Base-by-base conservation (phyloP, 805 yeast species). In the Yamadazyma kitorensis region DNA sequence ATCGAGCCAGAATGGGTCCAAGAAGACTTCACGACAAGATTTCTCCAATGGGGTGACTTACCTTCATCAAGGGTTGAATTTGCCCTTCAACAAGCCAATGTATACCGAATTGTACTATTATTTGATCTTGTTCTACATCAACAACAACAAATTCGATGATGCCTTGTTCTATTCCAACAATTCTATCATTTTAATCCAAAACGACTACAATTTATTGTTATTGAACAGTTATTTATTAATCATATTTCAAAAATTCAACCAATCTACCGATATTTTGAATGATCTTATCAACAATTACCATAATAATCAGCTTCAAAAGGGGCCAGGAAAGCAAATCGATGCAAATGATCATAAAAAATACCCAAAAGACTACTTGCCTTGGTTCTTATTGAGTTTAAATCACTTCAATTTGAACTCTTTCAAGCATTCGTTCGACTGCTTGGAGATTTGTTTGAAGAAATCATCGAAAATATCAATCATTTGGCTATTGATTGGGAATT, bases 401-500 rank as follows among this genome's bases (percentile, higher is more conserved):
- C 70, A 75, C 44, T 57, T 74, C 5, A 40, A 68, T 17, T 45
- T 67, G 12, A 70, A 69, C 33, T 58, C 67, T 28, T 77, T 76
- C 18, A 55, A 74, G 25, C 60, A 64, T 23, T 77, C 82, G 2
- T 77, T 77, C 49, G 78, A 74, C 38, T 64, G 74, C 10, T 68
- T 72, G 37, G 82, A 78, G 47, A 58, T 70, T 29, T 76, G 82
- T 2, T 55, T 77, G 35, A 60, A 73, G 41, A 67, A 74, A 27
- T 76, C 78, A 0, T 70, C 77, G 13, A 55, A 59, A 11, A 68
- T 71, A 10, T 77, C 84, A n/a, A 59, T 77, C 31, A 73, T 82
- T 3, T 80, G 86, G 88, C 56, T 80, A 21, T 77, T 81, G 0
- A 77, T 80, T 18, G 88, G 85, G 3, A 68, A 75, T 9, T 59